phyloP scores from a whole-genome alignment of 768 basidiomycete genomes.

The Trametes maxima region DNA sequence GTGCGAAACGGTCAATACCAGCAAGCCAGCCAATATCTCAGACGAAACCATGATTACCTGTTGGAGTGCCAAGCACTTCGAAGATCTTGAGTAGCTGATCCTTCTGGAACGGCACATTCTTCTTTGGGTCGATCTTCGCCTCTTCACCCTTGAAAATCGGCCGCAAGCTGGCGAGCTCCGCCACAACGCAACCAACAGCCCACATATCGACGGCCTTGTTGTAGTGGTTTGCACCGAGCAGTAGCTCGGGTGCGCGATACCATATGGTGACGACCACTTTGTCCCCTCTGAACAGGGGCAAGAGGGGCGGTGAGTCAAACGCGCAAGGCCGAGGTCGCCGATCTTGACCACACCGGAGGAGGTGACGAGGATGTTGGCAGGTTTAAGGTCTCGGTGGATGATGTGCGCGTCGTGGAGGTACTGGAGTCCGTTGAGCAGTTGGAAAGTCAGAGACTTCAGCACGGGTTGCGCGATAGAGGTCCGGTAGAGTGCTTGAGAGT shows the following conservation, averaged over 20 bases:
- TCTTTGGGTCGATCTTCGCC: conserved; percentile 95
- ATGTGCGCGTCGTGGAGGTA: conserved; percentile 96
- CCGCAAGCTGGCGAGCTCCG: conserved; percentile 88
- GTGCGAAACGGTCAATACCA: neutral
- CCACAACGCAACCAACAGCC: conserved; percentile 98
- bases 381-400: conserved; percentile 96
- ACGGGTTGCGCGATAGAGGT: conserved; percentile 72
- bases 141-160: conserved; percentile 99
- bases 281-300: conserved; percentile 89
- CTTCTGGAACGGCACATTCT: conserved; percentile 95
- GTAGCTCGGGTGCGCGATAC: conserved; percentile 96
- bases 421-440: conserved; percentile 90
- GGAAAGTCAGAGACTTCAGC: conserved; percentile 92
- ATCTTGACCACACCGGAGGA: conserved; percentile 91
- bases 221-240: conserved; percentile 97
- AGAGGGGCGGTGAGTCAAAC: conserved; percentile 87
- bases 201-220: conserved; percentile 96
- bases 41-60: conserved; percentile 51
- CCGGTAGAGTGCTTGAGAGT: conserved; percentile 82
- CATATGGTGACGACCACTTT: conserved; percentile 99
- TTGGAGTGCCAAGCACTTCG: conserved; percentile 88
- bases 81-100: conserved; percentile 97
- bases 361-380: conserved; percentile 97
- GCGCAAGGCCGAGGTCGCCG: conserved; percentile 94
- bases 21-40: neutral